Evolutionary conservation across 768 basidiomycete species (phyloP).

Genomic region (Lactarius trivialis): DNA sequence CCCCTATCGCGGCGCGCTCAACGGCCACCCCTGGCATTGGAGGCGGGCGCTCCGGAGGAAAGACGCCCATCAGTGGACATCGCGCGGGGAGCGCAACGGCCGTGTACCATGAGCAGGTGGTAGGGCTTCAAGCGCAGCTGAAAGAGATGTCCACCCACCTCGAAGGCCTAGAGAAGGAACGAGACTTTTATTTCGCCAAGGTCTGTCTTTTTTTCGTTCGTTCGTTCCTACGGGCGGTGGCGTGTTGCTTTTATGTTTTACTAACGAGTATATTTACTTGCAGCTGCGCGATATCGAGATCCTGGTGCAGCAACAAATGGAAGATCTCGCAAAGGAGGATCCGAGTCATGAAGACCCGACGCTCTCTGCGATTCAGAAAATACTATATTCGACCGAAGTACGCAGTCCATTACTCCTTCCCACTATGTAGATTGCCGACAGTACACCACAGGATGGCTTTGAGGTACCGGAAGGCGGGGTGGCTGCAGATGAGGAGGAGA

Average conservation of each 20-base stretch:
- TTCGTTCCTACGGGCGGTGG: not conserved
- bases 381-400: conserved; percentile 93
- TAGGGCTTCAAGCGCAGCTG: conserved; percentile 67
- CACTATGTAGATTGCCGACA: conserved; percentile 13
- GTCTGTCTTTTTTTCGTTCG: conserved; percentile 36
- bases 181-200: conserved; percentile 98
- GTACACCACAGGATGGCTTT: conserved; percentile 68
- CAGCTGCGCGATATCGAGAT: conserved; percentile 96
- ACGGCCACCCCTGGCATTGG: conserved; percentile 33
- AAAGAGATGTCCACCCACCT: conserved; percentile 75
- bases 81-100: conserved; percentile 50
- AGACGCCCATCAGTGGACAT: conserved; percentile 66
- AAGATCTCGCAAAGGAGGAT: conserved; percentile 50
- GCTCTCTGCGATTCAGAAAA: conserved; percentile 79
- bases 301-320: conserved; percentile 74
- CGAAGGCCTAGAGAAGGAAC: conserved; percentile 92
- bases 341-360: conserved; percentile 52
- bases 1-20: conserved; percentile 43
- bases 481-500: conserved; percentile 73
- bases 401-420: conserved; percentile 24
- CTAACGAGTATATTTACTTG: not conserved
- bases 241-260: conserved; percentile 2
- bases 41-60: conserved; percentile 49
- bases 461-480: conserved; percentile 70
- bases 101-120: conserved; percentile 59